Percentiles rank a stretch among this genome's conserved stretches.
Conservation (phyloP, 2,329 filamentous ascomycete genomes). For the Arthroderma uncinatum region DNA sequence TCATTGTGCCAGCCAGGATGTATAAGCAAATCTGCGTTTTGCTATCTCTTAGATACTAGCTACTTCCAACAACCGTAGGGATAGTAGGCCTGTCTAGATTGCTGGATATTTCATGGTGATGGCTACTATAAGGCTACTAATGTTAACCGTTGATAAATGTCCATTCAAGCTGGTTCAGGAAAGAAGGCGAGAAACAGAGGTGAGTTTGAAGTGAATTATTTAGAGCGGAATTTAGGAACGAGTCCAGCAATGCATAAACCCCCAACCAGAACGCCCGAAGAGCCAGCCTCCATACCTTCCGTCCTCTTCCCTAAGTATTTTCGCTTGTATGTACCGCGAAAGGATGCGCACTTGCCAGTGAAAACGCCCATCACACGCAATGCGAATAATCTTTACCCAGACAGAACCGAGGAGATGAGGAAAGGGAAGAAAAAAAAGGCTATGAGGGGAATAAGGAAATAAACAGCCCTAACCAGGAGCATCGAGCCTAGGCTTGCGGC, state of each 20-base stretch:
- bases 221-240: background rate
- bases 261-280: background rate
- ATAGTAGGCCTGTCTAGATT: too few species aligned
- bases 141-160: too few species aligned
- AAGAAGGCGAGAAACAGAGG: background rate
- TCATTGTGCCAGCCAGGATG: too few species aligned
- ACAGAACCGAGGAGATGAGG: background rate
- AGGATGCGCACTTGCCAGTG: background rate
- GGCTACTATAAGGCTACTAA: too few species aligned
- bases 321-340: background rate
- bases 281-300: background rate
- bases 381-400: constrained; percentile 1
- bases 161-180: too few species aligned
- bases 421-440: background rate
- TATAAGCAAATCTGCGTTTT: too few species aligned
- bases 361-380: background rate
- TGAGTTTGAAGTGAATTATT: background rate
- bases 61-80: too few species aligned
- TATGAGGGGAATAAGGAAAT: background rate
- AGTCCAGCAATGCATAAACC: background rate
- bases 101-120: too few species aligned
- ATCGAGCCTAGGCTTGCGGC: too few species aligned
- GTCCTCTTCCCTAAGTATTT: background rate
- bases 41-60: too few species aligned
- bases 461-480: background rate